These are phyloP conservation scores for Pseudocercospora cruenta DNA, from an alignment of 2,329 filamentous ascomycete genomes.

Conservation along the genomic window DNA sequence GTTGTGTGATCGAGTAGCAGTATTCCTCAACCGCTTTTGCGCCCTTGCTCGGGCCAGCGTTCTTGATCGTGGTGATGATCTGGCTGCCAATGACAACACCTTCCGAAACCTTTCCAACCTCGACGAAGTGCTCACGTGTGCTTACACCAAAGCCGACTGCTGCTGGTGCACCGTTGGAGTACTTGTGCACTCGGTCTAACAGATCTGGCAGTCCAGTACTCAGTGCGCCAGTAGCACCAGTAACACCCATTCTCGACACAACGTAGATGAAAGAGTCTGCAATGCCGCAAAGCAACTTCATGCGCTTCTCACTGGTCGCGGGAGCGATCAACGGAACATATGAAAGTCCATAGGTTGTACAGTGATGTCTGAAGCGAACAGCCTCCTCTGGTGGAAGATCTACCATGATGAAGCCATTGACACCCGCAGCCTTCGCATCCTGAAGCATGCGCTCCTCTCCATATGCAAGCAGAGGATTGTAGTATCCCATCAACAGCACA, in stretches of 20 bases:
- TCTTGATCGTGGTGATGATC: slow-evolving; percentile 79
- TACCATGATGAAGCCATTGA: slow-evolving; percentile 97
- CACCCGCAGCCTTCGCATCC: slow-evolving; percentile 80
- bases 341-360: slow-evolving; percentile 79
- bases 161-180: slow-evolving; percentile 85
- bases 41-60: slow-evolving; percentile 67
- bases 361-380: slow-evolving; percentile 84
- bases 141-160: slow-evolving; percentile 96
- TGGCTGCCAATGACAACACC: slow-evolving; percentile 97
- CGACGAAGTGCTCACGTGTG: slow-evolving; percentile 89
- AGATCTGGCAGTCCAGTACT: slow-evolving; percentile 81
- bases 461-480: slow-evolving; percentile 92
- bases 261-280: slow-evolving; percentile 99
- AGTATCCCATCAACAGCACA: slow-evolving; percentile 97
- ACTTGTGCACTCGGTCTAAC: slow-evolving; percentile 83
- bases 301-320: slow-evolving; percentile 85
- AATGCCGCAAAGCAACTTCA: slow-evolving; percentile 94
- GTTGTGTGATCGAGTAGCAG: slow-evolving; percentile 69
- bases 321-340: slow-evolving; percentile 98
- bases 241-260: slow-evolving; percentile 95
- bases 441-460: slow-evolving; percentile 86
- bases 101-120: slow-evolving; percentile 80
- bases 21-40: slow-evolving; percentile 81
- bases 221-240: slow-evolving; percentile 81
- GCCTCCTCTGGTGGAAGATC: slow-evolving; percentile 96